These are phyloP conservation scores for Cephalotrichum gorgonifer DNA, from an alignment of 2,329 filamentous ascomycete species.

Conservation along the genomic window DNA sequence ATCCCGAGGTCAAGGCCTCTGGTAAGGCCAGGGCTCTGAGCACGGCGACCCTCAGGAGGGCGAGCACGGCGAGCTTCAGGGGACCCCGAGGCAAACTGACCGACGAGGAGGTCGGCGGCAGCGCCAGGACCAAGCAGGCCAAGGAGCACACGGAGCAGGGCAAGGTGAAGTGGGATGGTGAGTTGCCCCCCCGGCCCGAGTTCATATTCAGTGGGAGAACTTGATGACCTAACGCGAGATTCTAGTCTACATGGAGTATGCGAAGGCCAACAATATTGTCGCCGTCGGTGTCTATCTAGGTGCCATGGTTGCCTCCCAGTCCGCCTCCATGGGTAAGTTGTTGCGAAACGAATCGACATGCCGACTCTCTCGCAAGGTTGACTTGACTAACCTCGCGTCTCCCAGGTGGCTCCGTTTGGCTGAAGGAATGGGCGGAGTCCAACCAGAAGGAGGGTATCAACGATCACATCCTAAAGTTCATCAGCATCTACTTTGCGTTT, in stretches of 20 bases:
- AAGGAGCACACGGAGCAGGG: constrained; percentile 90
- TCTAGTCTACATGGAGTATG: constrained; percentile 80
- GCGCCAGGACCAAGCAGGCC: constrained; percentile 60
- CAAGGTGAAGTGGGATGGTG: constrained; percentile 82
- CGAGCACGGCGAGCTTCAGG: constrained; percentile 83
- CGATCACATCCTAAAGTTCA: constrained; percentile 72
- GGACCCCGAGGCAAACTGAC: constrained; percentile 74
- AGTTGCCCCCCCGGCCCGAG: not conserved
- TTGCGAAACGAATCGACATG: not conserved
- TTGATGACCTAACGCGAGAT: not conserved
- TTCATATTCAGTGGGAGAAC: not conserved
- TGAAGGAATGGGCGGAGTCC: constrained; percentile 81
- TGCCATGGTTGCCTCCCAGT: constrained; percentile 70
- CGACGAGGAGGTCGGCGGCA: constrained; percentile 68
- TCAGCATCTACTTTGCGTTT: constrained; percentile 92
- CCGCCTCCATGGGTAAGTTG: constrained; percentile 66
- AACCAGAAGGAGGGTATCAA: constrained; percentile 64
- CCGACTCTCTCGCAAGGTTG: no score
- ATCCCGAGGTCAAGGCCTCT: constrained; percentile 36
- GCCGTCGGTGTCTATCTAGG: constrained; percentile 75
- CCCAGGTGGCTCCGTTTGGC: constrained; percentile 72
- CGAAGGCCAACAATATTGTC: constrained; percentile 80
- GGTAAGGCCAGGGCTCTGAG: constrained; percentile 56
- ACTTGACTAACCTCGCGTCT: not conserved
- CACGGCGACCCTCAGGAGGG: constrained; percentile 72